phyloP scores from a whole-genome alignment of 2,329 filamentous ascomycete species.

The Microdochium paspali region DNA sequence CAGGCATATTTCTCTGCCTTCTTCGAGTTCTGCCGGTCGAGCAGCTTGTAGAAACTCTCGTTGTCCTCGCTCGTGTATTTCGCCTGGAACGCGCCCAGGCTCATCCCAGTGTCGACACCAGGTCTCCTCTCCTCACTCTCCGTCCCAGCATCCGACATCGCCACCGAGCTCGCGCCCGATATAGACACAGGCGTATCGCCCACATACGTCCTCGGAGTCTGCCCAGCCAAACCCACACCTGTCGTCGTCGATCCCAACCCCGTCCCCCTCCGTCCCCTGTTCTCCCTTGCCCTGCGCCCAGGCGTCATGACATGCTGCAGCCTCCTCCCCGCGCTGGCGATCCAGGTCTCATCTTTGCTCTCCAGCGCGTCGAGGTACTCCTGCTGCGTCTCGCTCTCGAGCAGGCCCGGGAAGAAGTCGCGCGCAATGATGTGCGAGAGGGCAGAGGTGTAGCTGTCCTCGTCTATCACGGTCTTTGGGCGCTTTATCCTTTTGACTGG shows the following conservation, averaged over 20 bases:
- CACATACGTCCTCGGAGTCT: slow-evolving; percentile 57
- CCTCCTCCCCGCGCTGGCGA: slow-evolving; percentile 65
- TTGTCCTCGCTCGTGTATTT: slow-evolving; percentile 98
- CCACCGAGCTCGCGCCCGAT: slow-evolving; percentile 28
- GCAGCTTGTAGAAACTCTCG: slow-evolving; percentile 85
- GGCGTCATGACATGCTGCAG: slow-evolving; percentile 77
- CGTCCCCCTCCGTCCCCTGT: slow-evolving; percentile 19
- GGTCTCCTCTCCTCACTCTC: slow-evolving; percentile 25
- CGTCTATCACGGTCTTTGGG: slow-evolving; percentile 78
- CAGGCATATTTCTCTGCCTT: slow-evolving; percentile 77
- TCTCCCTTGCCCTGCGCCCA: slow-evolving; percentile 31
- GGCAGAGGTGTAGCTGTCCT: slow-evolving; percentile 85
- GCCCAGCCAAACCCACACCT: no score
- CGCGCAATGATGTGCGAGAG: slow-evolving; percentile 91
- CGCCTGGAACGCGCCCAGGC: slow-evolving; percentile 75
- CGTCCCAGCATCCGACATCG: slow-evolving; percentile 16
- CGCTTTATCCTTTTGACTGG: slow-evolving; percentile 83
- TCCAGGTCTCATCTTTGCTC: slow-evolving; percentile 78
- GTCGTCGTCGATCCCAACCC: slow-evolving; percentile 11
- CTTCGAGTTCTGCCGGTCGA: slow-evolving; percentile 86
- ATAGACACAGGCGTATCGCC: slow-evolving; percentile 65
- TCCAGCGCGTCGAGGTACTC: slow-evolving; percentile 90
- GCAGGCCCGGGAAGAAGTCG: slow-evolving; percentile 90
- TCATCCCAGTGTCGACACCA: slow-evolving; percentile 65
- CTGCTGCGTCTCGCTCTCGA: slow-evolving; percentile 77